Evolutionary conservation across 768 basidiomycete genomes (phyloP).

Genomic region (Aureoboletus auriporus): DNA sequence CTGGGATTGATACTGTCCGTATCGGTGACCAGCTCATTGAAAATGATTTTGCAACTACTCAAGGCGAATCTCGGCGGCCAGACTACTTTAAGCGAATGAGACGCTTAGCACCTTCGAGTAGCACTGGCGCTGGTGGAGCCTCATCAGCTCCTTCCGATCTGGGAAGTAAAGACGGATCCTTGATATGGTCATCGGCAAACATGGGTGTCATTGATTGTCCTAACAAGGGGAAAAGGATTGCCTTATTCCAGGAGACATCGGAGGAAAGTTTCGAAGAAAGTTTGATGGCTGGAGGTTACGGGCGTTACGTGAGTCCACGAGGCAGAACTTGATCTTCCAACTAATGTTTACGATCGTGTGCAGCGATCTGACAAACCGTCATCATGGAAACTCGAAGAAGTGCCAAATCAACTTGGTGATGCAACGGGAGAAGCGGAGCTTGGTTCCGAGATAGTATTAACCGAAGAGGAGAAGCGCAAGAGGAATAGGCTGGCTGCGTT

Average conservation of each 20-base stretch:
- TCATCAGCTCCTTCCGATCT: constrained; percentile 9
- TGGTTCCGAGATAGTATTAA: constrained; percentile 17
- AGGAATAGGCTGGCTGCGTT: constrained; percentile 69
- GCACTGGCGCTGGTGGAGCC: constrained; percentile 14
- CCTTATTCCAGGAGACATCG: constrained; percentile 76
- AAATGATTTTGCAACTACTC: constrained; percentile 42
- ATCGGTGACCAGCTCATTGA: constrained; percentile 40
- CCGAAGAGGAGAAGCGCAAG: constrained; percentile 64
- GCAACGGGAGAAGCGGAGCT: constrained; percentile 9
- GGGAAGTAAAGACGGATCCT: constrained; percentile 9
- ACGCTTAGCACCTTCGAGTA: constrained; percentile 38
- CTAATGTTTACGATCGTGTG: constrained; percentile 9
- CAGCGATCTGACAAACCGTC: constrained; percentile 22
- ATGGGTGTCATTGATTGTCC: constrained; percentile 71
- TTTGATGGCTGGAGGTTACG: constrained; percentile 78
- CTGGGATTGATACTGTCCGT: constrained; percentile 56
- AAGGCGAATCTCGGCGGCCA: constrained; percentile 62
- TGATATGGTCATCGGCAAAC: constrained; percentile 22
- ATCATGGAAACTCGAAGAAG: constrained; percentile 19
- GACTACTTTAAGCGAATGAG: constrained; percentile 67
- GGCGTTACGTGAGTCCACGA: constrained; percentile 56
- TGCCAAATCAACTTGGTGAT: constrained; percentile 9
- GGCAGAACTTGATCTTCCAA: constrained; percentile 1
- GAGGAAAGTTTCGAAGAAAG: constrained; percentile 85
- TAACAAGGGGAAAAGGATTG: constrained; percentile 65